These are phyloP conservation scores for Zymoseptoria ardabiliae DNA, from an alignment of 2,329 filamentous ascomycete species.

Conservation along the genomic window DNA sequence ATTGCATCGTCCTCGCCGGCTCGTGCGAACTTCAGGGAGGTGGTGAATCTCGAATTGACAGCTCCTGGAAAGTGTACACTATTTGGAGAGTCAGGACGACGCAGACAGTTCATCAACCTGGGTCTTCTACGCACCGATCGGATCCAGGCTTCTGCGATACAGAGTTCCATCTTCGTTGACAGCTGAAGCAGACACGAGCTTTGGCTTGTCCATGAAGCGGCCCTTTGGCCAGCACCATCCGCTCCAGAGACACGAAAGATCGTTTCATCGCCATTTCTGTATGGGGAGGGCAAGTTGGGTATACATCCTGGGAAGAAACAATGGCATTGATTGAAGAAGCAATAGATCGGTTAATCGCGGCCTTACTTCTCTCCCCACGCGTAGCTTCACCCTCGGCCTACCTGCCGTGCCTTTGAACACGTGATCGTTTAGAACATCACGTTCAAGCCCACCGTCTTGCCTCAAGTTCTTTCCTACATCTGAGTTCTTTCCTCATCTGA, in stretches of 20 bases:
- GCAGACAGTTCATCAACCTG: not conserved
- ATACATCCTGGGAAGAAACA: not conserved
- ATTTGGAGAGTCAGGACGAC: not conserved
- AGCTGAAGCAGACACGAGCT: conserved; percentile 7
- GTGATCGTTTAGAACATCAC: not conserved
- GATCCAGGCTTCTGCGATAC: conserved; percentile 53
- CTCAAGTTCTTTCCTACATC: too few species aligned
- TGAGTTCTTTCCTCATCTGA: too few species aligned
- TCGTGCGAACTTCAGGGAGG: conserved; percentile 66
- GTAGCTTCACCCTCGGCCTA: too few species aligned
- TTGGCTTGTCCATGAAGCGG: conserved; percentile 1
- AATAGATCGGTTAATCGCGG: not conserved
- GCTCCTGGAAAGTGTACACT: conserved; percentile 80
- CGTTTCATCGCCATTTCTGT: conserved; percentile 11
- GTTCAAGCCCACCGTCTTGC: too few species aligned
- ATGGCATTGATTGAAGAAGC: not conserved
- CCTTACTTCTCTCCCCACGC: not conserved
- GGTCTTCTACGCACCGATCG: conserved; percentile 44
- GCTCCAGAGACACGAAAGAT: conserved; percentile 5
- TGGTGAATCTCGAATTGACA: conserved; percentile 86
- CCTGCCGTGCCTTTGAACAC: not conserved
- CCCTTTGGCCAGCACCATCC: conserved; percentile 1
- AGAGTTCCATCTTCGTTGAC: conserved; percentile 43
- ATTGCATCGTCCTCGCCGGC: conserved; percentile 68
- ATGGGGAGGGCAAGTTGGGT: not conserved